These are phyloP conservation scores for Rhynchospora pubera DNA, from an alignment of 176 grass and related monocot species.

Conservation along the genomic window DNA sequence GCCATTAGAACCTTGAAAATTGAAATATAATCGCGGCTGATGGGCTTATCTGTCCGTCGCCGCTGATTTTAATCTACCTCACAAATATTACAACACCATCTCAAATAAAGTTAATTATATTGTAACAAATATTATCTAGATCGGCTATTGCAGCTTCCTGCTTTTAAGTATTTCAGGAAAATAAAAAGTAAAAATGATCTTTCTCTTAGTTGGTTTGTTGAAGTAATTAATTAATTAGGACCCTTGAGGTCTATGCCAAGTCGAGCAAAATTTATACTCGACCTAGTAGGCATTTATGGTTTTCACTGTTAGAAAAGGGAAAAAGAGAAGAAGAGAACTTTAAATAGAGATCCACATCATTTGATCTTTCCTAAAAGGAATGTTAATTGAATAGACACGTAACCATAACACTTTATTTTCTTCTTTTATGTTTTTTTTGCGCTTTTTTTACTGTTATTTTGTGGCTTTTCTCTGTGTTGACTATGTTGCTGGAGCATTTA, in stretches of 20 bases:
- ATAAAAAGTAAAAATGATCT: not conserved
- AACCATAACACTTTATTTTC: not conserved
- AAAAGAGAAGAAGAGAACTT: slow-evolving; percentile 13
- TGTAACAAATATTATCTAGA: not conserved
- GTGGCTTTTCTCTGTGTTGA: not conserved
- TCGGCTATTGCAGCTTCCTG: not conserved
- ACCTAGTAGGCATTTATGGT: slow-evolving; percentile 4
- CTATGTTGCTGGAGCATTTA: not conserved
- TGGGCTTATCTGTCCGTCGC: no score
- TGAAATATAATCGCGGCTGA: no score
- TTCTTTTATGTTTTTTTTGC: not conserved
- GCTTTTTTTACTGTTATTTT: not conserved
- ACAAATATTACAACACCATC: not conserved
- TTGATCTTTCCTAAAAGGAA: slow-evolving; percentile 12
- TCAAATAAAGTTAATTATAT: not conserved
- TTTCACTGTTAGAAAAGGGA: not conserved
- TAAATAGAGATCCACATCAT: slow-evolving; percentile 11
- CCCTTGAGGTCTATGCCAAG: not conserved
- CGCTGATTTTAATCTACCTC: no score
- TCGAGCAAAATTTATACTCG: not conserved
- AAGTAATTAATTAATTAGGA: not conserved
- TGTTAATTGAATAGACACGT: slow-evolving; percentile 20
- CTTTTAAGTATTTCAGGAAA: not conserved
- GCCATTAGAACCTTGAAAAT: no score
- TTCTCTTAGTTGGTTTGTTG: not conserved